Evolutionary conservation across 768 basidiomycete species (phyloP).

Genomic region (Agrocybe chaxingu): DNA sequence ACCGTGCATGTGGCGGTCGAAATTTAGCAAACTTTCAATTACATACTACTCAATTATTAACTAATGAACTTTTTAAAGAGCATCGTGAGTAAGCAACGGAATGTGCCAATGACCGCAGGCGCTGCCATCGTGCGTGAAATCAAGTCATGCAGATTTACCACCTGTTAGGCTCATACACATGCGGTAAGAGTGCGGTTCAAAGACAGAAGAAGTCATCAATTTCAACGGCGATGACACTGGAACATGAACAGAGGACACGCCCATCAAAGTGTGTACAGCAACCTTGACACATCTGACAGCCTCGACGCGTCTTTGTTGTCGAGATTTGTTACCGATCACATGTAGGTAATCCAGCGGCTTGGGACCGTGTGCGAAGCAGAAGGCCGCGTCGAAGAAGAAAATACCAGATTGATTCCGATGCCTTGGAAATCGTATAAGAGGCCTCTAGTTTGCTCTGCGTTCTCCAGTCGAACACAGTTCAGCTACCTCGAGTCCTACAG

Average conservation of each 20-base stretch:
- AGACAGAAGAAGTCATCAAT: neutral
- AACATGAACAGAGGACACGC: neutral
- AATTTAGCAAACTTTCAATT: too few species aligned
- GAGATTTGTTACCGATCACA: neutral
- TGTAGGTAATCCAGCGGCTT: neutral
- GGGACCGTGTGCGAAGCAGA: too few species aligned
- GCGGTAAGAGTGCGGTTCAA: neutral
- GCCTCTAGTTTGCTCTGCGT: neutral
- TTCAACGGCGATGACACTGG: neutral
- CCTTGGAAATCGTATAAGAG: constrained; percentile 14
- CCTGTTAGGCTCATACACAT: neutral
- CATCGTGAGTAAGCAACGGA: too few species aligned
- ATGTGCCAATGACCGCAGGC: neutral
- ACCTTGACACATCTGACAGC: constrained; percentile 1
- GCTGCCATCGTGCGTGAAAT: neutral
- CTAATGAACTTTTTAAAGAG: too few species aligned
- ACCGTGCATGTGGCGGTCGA: too few species aligned
- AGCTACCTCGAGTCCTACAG: constrained; percentile 9
- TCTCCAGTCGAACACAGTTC: constrained; percentile 21
- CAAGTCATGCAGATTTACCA: neutral
- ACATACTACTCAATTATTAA: too few species aligned
- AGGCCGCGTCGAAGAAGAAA: too few species aligned
- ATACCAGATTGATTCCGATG: neutral
- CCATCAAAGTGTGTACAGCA: neutral
- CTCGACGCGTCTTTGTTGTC: neutral